These are phyloP conservation scores for Leccinum fallax DNA, from an alignment of 1,284 basidiomycete genomes.

Conservation along the genomic window DNA sequence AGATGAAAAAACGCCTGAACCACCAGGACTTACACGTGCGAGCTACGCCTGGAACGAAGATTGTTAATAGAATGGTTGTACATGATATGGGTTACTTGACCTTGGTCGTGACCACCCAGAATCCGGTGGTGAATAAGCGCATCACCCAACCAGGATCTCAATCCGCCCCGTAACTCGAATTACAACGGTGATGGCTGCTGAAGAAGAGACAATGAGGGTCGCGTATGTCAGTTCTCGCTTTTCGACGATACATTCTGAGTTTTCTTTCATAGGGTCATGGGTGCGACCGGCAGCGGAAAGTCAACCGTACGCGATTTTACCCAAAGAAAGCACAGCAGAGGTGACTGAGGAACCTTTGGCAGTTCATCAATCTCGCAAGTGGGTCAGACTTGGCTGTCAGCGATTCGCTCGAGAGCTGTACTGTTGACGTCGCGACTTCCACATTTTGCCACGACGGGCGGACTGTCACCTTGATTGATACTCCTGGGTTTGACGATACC, in stretches of 20 bases:
- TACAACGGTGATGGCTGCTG: conserved; percentile 21
- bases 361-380: conserved; percentile 40
- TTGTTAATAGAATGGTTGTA: too few species aligned
- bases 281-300: conserved; percentile 47
- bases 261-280: conserved; percentile 41
- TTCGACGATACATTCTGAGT: conserved; percentile 5
- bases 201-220: conserved; percentile 25
- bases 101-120: neutral
- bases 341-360: neutral
- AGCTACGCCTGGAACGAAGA: neutral
- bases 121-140: neutral
- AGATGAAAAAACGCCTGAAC: conserved; percentile 1
- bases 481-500: conserved; percentile 45
- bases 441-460: conserved; percentile 31
- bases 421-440: conserved; percentile 33
- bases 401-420: conserved; percentile 37
- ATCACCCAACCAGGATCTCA: neutral
- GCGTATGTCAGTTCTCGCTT: conserved; percentile 22
- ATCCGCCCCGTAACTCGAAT: neutral
- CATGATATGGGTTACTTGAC: too few species aligned
- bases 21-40: neutral
- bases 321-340: neutral
- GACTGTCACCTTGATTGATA: conserved; percentile 37
- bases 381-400: conserved; percentile 35
- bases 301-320: conserved; percentile 37